Evolutionary conservation across 1,139 yeast genomes (phyloP).

Genomic region (Saccharomyces hybrid): DNA sequence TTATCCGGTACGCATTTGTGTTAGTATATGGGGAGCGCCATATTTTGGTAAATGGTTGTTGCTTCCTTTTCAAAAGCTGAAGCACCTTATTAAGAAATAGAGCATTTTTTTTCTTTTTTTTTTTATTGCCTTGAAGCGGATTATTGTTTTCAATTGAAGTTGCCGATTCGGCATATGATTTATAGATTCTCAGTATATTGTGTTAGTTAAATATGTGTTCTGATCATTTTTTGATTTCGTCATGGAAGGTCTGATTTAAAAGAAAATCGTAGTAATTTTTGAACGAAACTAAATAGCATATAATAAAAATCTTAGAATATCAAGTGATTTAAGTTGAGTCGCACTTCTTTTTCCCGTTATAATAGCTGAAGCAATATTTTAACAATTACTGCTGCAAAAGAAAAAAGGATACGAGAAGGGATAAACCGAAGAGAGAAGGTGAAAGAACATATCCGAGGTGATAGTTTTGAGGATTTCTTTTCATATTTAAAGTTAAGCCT

Average conservation of each 20-base stretch:
- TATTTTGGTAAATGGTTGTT: conserved; percentile 22
- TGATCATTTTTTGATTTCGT: neutral
- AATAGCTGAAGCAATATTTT: neutral
- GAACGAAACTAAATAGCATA: neutral
- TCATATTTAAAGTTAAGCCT: neutral
- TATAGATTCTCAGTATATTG: neutral
- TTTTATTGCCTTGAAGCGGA: neutral
- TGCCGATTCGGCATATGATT: neutral
- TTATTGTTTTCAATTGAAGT: neutral
- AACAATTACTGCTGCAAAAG: neutral
- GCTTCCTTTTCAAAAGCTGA: conserved; percentile 18
- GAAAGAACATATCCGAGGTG: neutral
- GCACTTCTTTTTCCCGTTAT: neutral
- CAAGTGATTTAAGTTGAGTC: neutral
- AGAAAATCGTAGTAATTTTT: neutral
- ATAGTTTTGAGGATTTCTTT: no score
- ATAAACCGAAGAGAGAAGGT: neutral
- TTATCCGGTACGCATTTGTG: conserved; percentile 27
- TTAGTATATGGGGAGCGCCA: conserved; percentile 33
- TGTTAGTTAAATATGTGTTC: neutral
- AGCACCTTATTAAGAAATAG: neutral
- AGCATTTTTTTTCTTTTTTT: neutral
- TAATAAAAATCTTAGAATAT: neutral
- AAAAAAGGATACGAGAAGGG: neutral
- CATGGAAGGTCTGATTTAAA: neutral